Evolutionary conservation across 306 rosid genomes (phyloP), one percentile per base, ranked within the genome.

Genomic region (Pachyrhizus erosus): DNA sequence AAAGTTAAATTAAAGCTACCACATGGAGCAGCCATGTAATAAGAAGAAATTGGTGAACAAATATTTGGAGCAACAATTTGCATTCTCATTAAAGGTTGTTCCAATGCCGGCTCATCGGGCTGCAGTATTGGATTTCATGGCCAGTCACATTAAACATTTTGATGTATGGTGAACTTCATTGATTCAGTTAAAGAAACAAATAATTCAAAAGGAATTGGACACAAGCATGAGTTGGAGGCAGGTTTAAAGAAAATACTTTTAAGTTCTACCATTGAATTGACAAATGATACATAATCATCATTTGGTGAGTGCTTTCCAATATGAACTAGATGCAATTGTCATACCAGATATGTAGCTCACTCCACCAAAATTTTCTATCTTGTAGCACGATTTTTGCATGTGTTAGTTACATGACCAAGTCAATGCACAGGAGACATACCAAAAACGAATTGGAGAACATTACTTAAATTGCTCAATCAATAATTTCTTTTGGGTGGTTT

Each of bases 31-130:
- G 62, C 77, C 43, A 29, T 74, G 7, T 20, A 11, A 17, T 34
- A 20, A 11, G 67, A 39, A 31, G 48, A 23, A 12, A 42, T 17
- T n/a, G 18, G n/a, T 2, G 14, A n/a, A 61, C 45, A 7, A 15
- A 34, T 4, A n/a, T 78, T 15, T 49, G 13, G 26, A 5, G 20
- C 31, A 15, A 54, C 52, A 51, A 17, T 40, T 40, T 67, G 48
- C 12, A 7, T 57, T 80, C 57, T 67, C 24, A 66, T 23, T 58
- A 24, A 76, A 9, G 58, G 34, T 77, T 67, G 57, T 37, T 77
- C 33, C 62, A 46, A 45, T 62, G 61, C 21, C 34, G 29, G 46
- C 60, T 39, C 46, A 43, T 34, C 40, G 8, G 55, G 70, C 57
- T 76, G 17, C 80, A 17, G 43, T 23, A 58, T 57, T 57, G 42